Percentiles rank a stretch among this genome's conserved stretches.
Evolutionary conservation across 2,329 filamentous ascomycete genomes (phyloP).

Genomic region (Fusarium stilboides): DNA sequence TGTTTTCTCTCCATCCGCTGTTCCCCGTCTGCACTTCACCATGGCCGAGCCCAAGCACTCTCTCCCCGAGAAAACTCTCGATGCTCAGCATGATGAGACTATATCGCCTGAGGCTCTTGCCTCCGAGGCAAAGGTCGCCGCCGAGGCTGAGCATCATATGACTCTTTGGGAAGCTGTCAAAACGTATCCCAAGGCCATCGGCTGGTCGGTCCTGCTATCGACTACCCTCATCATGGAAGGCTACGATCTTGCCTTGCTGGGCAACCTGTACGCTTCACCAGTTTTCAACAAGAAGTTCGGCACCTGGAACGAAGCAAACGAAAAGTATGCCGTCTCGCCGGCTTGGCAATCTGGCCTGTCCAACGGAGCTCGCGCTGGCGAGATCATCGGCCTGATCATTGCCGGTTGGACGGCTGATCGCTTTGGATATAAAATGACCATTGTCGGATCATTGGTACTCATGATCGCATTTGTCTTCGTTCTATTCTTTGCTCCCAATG

Average conservation of each 20-base stretch:
- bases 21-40: background rate
- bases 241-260: conserved; percentile 66
- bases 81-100: conserved; percentile 48
- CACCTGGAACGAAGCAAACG: conserved; percentile 50
- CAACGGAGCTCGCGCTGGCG: conserved; percentile 67
- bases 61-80: conserved; percentile 38
- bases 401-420: conserved; percentile 68
- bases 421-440: conserved; percentile 66
- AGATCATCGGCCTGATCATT: conserved; percentile 69
- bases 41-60: conserved; percentile 46
- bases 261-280: conserved; percentile 64
- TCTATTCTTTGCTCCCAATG: conserved; percentile 66
- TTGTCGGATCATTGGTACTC: conserved; percentile 61
- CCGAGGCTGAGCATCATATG: conserved; percentile 60
- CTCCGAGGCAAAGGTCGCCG: conserved; percentile 59
- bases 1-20: background rate
- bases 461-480: conserved; percentile 68
- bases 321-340: conserved; percentile 64
- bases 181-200: conserved; percentile 64
- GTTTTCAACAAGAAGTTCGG: conserved; percentile 64
- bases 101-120: conserved; percentile 48
- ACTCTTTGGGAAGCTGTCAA: conserved; percentile 58
- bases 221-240: conserved; percentile 66
- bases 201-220: conserved; percentile 63
- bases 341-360: conserved; percentile 71